Evolutionary conservation across 108 stramenopile species (phyloP).

Genomic region (Cyclotella atomus): DNA sequence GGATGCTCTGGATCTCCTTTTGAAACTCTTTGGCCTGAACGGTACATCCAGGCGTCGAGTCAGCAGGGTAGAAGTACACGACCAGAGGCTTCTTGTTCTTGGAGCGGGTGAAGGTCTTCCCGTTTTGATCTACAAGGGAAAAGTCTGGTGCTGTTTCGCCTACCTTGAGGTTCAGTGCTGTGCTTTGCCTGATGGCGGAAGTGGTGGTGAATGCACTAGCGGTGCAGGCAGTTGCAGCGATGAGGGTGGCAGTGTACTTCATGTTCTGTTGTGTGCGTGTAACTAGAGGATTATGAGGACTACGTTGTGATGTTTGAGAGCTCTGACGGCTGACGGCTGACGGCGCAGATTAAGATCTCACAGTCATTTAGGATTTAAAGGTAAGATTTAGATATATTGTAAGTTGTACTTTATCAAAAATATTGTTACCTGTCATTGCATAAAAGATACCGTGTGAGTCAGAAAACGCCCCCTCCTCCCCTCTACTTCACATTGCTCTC

Average conservation of each 20-base stretch:
- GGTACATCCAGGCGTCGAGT: slow-evolving; percentile 83
- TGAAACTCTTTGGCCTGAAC: slow-evolving; percentile 77
- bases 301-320: neutral
- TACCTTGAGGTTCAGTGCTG: slow-evolving; percentile 65
- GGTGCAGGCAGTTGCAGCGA: slow-evolving; percentile 31
- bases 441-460: neutral
- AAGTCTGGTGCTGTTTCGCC: slow-evolving; percentile 87
- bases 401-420: neutral
- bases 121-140: slow-evolving; percentile 76
- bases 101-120: slow-evolving; percentile 75
- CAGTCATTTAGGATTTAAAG: no score
- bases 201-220: slow-evolving; percentile 69
- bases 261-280: slow-evolving; percentile 21
- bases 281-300: no score
- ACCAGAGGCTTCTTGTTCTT: slow-evolving; percentile 82
- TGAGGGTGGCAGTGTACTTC: slow-evolving; percentile 38
- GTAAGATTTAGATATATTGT: neutral
- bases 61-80: slow-evolving; percentile 86
- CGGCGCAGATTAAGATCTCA: no score
- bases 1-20: slow-evolving; percentile 63
- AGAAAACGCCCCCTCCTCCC: neutral
- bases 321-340: neutral
- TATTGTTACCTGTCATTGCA: neutral
- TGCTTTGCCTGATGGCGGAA: slow-evolving; percentile 13
- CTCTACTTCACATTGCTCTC: no score